These are phyloP conservation scores for Auricularia sp. DNA, from an alignment of 768 basidiomycete genomes.

Conservation along the genomic window DNA sequence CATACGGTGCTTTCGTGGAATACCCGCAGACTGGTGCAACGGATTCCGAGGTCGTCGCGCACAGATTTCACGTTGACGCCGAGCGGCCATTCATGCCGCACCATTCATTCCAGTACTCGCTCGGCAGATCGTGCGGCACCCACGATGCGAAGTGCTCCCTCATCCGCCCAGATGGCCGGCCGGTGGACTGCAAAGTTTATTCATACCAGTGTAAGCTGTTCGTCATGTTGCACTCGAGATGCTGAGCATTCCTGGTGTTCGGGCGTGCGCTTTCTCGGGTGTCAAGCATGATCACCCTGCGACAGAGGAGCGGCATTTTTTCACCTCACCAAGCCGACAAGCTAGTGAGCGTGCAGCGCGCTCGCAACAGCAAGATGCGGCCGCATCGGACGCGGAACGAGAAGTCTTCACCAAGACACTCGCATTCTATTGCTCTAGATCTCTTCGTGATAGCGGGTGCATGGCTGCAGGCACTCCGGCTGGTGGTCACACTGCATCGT, in stretches of 20 bases:
- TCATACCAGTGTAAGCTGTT: neutral
- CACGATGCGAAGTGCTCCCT: neutral
- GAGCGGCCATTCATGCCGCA: neutral
- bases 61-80: neutral
- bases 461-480: neutral
- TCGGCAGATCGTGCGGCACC: neutral
- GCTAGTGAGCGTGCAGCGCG: neutral
- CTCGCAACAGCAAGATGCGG: neutral
- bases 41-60: neutral
- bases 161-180: neutral
- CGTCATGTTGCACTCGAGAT: no score
- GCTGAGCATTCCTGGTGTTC: neutral
- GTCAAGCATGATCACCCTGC: neutral
- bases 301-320: neutral
- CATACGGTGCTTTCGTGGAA: slow-evolving; percentile 3
- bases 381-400: neutral
- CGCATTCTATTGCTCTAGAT: neutral
- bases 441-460: neutral
- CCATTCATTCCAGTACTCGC: slow-evolving; percentile 3
- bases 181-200: neutral
- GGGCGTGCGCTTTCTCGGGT: neutral
- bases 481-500: neutral
- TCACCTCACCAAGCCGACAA: neutral
- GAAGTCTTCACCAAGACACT: neutral
- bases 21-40: slow-evolving; percentile 1